Percentiles rank a stretch among this genome's conserved stretches.
Evolutionary conservation across 2,329 filamentous ascomycete genomes (phyloP).

Genomic region (Rhinocladiella mackenziei): DNA sequence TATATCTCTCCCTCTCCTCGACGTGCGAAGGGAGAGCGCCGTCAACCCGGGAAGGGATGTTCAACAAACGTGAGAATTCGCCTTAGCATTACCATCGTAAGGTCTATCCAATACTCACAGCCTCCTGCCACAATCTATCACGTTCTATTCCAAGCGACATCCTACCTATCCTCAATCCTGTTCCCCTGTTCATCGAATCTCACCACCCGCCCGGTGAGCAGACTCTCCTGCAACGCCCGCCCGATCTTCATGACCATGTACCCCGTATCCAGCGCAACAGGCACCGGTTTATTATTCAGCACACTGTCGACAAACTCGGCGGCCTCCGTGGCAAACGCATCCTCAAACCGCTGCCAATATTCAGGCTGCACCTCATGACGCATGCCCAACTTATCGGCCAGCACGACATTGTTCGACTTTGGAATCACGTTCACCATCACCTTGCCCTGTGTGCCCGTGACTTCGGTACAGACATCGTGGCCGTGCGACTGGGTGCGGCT

Average conservation of each 20-base stretch:
- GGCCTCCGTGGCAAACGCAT: constrained; percentile 40
- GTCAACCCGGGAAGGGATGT: too few species aligned
- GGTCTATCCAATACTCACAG: too few species aligned
- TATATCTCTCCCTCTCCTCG: too few species aligned
- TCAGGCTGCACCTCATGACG: constrained; percentile 36
- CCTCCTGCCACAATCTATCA: too few species aligned
- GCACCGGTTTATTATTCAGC: constrained; percentile 38
- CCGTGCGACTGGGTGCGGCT: constrained; percentile 38
- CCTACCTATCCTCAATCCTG: constrained; percentile 8
- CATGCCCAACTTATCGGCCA: constrained; percentile 35
- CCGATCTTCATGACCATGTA: constrained; percentile 39
- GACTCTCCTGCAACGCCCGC: constrained; percentile 28
- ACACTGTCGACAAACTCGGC: constrained; percentile 39
- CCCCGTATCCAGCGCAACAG: constrained; percentile 35
- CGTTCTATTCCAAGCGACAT: too few species aligned
- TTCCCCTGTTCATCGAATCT: constrained; percentile 36
- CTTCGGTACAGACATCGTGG: constrained; percentile 36
- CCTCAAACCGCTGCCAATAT: constrained; percentile 41
- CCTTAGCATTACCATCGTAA: too few species aligned
- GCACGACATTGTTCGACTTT: constrained; percentile 33
- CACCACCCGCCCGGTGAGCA: constrained; percentile 24
- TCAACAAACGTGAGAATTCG: too few species aligned
- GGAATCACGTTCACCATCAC: constrained; percentile 31
- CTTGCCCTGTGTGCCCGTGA: constrained; percentile 36
- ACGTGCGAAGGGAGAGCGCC: too few species aligned